Percentiles rank a stretch among this genome's conserved stretches.
phyloP scores from a whole-genome alignment of 805 yeast genomes.

The Wickerhamomyces subpelliculosus region DNA sequence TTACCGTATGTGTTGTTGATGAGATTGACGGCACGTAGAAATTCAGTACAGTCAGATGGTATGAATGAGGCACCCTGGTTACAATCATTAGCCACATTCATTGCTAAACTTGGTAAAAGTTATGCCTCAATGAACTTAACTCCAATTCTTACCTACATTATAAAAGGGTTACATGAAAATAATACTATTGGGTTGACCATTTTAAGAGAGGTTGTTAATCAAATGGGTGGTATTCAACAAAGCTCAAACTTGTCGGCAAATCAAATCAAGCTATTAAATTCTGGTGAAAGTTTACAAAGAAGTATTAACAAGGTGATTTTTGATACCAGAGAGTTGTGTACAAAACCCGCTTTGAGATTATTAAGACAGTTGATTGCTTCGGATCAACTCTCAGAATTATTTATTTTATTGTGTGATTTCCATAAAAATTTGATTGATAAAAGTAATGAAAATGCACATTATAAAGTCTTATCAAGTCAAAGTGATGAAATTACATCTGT shows the following conservation, averaged over 20 bases:
- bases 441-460: slow-evolving; percentile 33
- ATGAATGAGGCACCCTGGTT: slow-evolving; percentile 79
- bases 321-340: slow-evolving; percentile 41
- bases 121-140: slow-evolving; percentile 50
- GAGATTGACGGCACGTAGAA: slow-evolving; percentile 64
- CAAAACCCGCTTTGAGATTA: slow-evolving; percentile 42
- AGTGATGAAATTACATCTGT: slow-evolving; percentile 67
- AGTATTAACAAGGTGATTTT: slow-evolving; percentile 49
- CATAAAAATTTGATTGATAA: slow-evolving; percentile 32
- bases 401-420: slow-evolving; percentile 51
- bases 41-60: slow-evolving; percentile 69
- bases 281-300: slow-evolving; percentile 51
- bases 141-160: slow-evolving; percentile 53
- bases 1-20: slow-evolving; percentile 65
- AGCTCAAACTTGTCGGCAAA: slow-evolving; percentile 57
- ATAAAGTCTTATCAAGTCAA: slow-evolving; percentile 65
- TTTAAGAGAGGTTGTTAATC: slow-evolving; percentile 55
- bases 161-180: slow-evolving; percentile 55
- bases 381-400: slow-evolving; percentile 52
- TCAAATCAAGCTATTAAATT: slow-evolving; percentile 60
- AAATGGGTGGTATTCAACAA: slow-evolving; percentile 77
- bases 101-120: slow-evolving; percentile 60
- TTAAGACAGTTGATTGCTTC: slow-evolving; percentile 37
- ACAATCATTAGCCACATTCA: slow-evolving; percentile 71
- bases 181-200: slow-evolving; percentile 57